Evolutionary conservation across 2,329 filamentous ascomycete species (phyloP).

Genomic region (Colletotrichum limetticola): DNA sequence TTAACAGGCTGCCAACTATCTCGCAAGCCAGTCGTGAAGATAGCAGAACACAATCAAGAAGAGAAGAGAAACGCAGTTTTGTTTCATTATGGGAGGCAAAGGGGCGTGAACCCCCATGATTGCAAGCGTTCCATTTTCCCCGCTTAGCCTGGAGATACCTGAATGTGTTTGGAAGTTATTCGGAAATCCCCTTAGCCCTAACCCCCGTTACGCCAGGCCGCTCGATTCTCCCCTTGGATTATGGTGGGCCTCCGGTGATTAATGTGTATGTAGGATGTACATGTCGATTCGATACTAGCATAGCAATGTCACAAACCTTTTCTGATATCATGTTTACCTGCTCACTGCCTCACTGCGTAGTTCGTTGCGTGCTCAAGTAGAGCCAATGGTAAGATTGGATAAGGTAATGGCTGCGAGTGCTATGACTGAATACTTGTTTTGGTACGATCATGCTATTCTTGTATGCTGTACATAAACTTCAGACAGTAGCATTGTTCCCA

Average conservation of each 20-base stretch:
- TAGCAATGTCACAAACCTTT: slow-evolving; percentile 7
- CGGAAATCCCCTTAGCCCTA: background rate
- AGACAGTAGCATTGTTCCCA: background rate
- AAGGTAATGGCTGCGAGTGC: background rate
- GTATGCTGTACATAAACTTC: background rate
- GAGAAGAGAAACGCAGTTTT: slow-evolving; percentile 1
- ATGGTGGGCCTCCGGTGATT: slow-evolving; percentile 5
- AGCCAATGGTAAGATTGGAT: background rate
- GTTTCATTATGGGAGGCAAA: slow-evolving; percentile 23
- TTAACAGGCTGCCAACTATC: slow-evolving; percentile 63
- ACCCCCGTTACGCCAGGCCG: background rate
- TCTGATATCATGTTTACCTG: background rate
- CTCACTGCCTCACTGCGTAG: background rate
- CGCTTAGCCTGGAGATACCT: slow-evolving; percentile 29
- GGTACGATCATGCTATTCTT: background rate
- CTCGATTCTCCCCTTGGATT: background rate
- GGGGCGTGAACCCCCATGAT: slow-evolving; percentile 8
- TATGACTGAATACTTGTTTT: background rate
- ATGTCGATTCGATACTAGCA: slow-evolving; percentile 19
- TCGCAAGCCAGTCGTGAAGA: slow-evolving; percentile 63
- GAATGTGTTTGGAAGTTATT: slow-evolving; percentile 5
- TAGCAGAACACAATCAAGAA: background rate
- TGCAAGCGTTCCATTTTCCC: slow-evolving; percentile 26
- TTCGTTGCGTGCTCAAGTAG: too few relatives aligned
- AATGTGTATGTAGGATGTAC: slow-evolving; percentile 30